phyloP scores from a whole-genome alignment of 169 alveolate genomes.

The Cryptosporidium canis region DNA sequence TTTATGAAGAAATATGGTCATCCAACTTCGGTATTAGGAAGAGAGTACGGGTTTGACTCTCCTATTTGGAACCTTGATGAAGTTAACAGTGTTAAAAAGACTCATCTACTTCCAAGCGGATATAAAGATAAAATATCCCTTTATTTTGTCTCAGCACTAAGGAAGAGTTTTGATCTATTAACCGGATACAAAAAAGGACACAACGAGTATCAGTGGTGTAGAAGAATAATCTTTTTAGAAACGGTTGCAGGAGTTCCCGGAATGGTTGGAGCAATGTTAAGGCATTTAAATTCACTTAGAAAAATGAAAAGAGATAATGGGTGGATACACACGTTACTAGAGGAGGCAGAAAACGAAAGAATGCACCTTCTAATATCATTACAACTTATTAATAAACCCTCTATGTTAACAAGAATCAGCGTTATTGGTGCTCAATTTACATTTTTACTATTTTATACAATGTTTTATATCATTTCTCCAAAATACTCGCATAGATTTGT shows the following conservation, averaged over 20 bases:
- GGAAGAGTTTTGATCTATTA: slow-evolving; percentile 66
- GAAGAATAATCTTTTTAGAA: slow-evolving; percentile 78
- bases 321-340: slow-evolving; percentile 81
- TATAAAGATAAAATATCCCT: slow-evolving; percentile 79
- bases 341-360: slow-evolving; percentile 84
- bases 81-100: slow-evolving; percentile 69
- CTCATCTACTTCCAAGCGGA: slow-evolving; percentile 74
- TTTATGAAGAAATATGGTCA: neutral
- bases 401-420: slow-evolving; percentile 71
- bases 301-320: slow-evolving; percentile 79
- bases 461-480: slow-evolving; percentile 78
- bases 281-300: slow-evolving; percentile 77
- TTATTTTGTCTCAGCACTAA: slow-evolving; percentile 71
- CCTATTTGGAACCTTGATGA: slow-evolving; percentile 77
- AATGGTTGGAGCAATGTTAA: slow-evolving; percentile 79
- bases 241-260: slow-evolving; percentile 82
- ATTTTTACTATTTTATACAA: slow-evolving; percentile 76
- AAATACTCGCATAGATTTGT: slow-evolving; percentile 80
- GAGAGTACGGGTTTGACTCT: neutral
- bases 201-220: slow-evolving; percentile 74
- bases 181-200: slow-evolving; percentile 74
- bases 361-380: slow-evolving; percentile 78
- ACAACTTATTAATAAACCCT: slow-evolving; percentile 73
- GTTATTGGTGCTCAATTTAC: slow-evolving; percentile 78
- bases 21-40: neutral